Conservation (phyloP, 169 alveolate genomes). For the Ichthyophthirius multifiliis region DNA sequence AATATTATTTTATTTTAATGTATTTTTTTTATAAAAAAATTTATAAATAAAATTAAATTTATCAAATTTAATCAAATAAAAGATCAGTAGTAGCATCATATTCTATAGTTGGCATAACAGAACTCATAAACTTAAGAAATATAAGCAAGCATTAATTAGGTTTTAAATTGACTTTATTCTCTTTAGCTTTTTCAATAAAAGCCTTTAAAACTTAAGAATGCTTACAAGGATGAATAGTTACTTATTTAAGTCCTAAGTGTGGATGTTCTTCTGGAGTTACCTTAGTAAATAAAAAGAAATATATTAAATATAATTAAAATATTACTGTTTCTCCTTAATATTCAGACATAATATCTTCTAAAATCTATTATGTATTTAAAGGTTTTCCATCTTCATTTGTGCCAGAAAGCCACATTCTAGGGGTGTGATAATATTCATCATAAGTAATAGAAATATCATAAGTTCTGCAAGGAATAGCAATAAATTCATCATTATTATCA, state of each 20-base stretch:
- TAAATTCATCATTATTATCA: not conserved
- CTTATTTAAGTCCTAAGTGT: conserved; percentile 4
- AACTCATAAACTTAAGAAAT: conserved; percentile 32
- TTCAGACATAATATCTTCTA: conserved; percentile 35
- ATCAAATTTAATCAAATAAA: too few relatives aligned
- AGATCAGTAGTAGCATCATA: conserved; percentile 16
- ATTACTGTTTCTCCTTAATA: conserved; percentile 31
- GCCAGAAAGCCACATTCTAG: conserved; percentile 42
- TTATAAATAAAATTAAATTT: too few relatives aligned
- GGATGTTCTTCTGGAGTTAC: conserved; percentile 43
- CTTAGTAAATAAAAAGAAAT: not conserved
- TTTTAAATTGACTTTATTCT: conserved; percentile 18
- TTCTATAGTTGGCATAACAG: conserved; percentile 39
- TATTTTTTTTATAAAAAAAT: too few relatives aligned
- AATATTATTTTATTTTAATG: too few relatives aligned
- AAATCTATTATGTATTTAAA: conserved; percentile 23
- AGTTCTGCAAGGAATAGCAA: not conserved
- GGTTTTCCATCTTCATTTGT: conserved; percentile 20
- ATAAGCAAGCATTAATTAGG: conserved; percentile 33
- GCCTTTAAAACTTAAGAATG: conserved; percentile 31
- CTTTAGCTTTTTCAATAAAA: conserved; percentile 32
- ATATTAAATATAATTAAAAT: not conserved
- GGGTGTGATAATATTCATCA: conserved; percentile 35
- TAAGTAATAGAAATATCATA: conserved; percentile 36
- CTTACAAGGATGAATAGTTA: conserved; percentile 45